Evolutionary conservation across 768 basidiomycete genomes (phyloP).

Genomic region (Aureoboletus auriporus): DNA sequence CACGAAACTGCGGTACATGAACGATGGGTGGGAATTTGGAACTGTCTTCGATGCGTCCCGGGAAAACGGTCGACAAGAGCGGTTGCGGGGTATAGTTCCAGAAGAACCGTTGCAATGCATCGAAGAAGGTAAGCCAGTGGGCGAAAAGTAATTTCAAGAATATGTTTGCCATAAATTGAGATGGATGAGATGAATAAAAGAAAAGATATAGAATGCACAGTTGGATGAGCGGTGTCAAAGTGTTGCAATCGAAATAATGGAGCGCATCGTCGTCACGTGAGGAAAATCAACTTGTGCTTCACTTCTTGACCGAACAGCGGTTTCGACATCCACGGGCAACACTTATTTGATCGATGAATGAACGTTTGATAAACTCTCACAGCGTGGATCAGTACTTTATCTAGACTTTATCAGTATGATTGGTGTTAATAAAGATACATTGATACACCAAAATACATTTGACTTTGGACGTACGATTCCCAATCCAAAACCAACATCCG

Average conservation of each 20-base stretch:
- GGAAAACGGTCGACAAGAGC: slow-evolving; percentile 8
- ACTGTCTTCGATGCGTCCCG: slow-evolving; percentile 3
- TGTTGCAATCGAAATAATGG: background rate
- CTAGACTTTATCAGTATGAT: too few species aligned
- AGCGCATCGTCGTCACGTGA: slow-evolving; percentile 20
- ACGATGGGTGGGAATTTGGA: background rate
- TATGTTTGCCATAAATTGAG: background rate
- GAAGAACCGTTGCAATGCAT: slow-evolving; percentile 8
- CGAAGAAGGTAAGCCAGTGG: slow-evolving; percentile 14
- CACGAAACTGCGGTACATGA: background rate
- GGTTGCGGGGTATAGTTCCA: slow-evolving; percentile 5
- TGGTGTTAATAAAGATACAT: background rate
- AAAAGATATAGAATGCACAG: background rate
- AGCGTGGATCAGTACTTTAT: too few species aligned
- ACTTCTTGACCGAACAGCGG: too few species aligned
- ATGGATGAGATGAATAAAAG: background rate
- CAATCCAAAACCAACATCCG: background rate
- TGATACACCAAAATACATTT: slow-evolving; percentile 3
- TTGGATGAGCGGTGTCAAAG: too few species aligned
- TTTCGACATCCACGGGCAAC: too few species aligned
- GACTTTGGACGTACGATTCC: background rate
- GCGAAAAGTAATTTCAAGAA: slow-evolving; percentile 5
- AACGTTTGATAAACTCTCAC: too few species aligned
- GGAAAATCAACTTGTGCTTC: slow-evolving; percentile 11
- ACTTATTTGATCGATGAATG: too few species aligned